phyloP scores from a whole-genome alignment of 805 yeast genomes.

The Peterozyma toletana region DNA sequence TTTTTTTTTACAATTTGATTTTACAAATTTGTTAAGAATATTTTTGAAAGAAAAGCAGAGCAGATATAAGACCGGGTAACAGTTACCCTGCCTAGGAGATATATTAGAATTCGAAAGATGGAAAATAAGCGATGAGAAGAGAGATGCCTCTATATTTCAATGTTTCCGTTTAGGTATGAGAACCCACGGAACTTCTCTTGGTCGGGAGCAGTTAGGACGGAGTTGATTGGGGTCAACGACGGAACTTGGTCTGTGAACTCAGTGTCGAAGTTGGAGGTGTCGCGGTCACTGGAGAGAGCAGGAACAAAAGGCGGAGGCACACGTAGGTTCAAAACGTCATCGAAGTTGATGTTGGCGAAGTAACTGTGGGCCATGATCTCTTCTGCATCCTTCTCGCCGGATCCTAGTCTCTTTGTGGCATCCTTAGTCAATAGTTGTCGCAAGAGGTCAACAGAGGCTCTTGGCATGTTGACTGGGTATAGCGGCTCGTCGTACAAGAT shows the following conservation, averaged over 20 bases:
- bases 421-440: slow-evolving; percentile 89
- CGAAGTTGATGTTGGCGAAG: slow-evolving; percentile 84
- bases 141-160: background rate
- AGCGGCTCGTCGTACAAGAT: slow-evolving; percentile 93
- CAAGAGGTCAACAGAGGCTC: slow-evolving; percentile 89
- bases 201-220: slow-evolving; percentile 75
- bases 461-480: slow-evolving; percentile 95
- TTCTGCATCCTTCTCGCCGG: slow-evolving; percentile 80
- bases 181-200: slow-evolving; percentile 98
- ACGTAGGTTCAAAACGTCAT: slow-evolving; percentile 64
- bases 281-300: slow-evolving; percentile 79
- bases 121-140: background rate
- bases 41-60: background rate
- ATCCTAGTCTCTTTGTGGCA: slow-evolving; percentile 77
- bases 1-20: too few species aligned
- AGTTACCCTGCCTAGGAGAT: background rate
- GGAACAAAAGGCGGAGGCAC: slow-evolving; percentile 90
- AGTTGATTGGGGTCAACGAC: slow-evolving; percentile 88
- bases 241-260: slow-evolving; percentile 95
- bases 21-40: too few species aligned
- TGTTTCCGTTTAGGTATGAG: slow-evolving; percentile 71
- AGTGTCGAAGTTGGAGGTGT: slow-evolving; percentile 87
- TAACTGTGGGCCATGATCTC: slow-evolving; percentile 96
- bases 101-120: background rate
- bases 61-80: background rate